Conservation (phyloP, 2,329 filamentous ascomycete genomes). For the Laburnicola sp. region DNA sequence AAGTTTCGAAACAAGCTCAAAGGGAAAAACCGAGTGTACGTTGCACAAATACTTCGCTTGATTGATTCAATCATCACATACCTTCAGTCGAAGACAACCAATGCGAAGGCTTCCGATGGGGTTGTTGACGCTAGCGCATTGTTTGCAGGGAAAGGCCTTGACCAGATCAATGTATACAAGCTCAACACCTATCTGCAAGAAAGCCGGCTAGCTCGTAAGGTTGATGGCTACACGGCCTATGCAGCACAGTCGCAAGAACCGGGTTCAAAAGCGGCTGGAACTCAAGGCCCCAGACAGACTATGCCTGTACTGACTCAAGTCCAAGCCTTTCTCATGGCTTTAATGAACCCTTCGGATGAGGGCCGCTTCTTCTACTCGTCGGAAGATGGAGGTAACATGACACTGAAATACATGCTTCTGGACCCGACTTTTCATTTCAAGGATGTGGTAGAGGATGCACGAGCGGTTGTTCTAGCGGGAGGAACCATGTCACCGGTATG, state of each 20-base stretch:
- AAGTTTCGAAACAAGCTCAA: constrained; percentile 87
- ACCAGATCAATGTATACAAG: constrained; percentile 94
- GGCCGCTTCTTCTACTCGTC: constrained; percentile 62
- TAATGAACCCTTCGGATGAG: constrained; percentile 81
- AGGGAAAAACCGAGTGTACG: constrained; percentile 86
- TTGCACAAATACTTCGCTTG: constrained; percentile 82
- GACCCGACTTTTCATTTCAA: constrained; percentile 91
- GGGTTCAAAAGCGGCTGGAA: constrained; percentile 7
- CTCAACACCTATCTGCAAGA: constrained; percentile 85
- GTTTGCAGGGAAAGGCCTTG: constrained; percentile 80
- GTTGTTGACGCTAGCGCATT: constrained; percentile 72
- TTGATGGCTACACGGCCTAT: constrained; percentile 81
- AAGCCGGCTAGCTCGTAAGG: constrained; percentile 90
- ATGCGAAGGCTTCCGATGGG: constrained; percentile 58
- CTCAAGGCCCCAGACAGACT: constrained; percentile 32
- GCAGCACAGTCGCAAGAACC: constrained; percentile 54
- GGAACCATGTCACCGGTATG: constrained; percentile 90
- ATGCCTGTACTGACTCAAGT: constrained; percentile 64
- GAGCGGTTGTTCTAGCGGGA: constrained; percentile 86
- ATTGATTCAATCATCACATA: constrained; percentile 76
- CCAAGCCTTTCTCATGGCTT: constrained; percentile 70
- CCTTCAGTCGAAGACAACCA: constrained; percentile 58
- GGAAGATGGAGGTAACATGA: constrained; percentile 56
- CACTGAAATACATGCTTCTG: constrained; percentile 81
- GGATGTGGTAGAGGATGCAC: constrained; percentile 79